Conservation (phyloP, 192 early-diverging fungal species). For the Rhizophagus clarus region DNA sequence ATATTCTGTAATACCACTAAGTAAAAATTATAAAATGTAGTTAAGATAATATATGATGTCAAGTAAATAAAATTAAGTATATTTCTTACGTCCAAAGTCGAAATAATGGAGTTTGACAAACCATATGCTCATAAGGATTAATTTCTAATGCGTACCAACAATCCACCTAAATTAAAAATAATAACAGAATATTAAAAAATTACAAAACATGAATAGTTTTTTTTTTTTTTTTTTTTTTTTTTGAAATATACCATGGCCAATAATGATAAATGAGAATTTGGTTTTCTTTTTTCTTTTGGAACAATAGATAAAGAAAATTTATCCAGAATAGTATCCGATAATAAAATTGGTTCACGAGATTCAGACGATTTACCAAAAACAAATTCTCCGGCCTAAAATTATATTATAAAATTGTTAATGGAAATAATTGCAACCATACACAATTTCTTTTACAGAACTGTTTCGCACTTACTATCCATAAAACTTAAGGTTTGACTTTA, state of each 20-base stretch:
- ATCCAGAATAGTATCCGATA: constrained; percentile 82
- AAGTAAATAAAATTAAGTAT: not conserved
- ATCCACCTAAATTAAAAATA: constrained; percentile 52
- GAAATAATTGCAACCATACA: too few species aligned
- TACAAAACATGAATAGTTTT: not conserved
- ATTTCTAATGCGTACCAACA: constrained; percentile 86
- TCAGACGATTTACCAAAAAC: constrained; percentile 76
- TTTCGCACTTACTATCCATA: too few species aligned
- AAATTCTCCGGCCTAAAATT: constrained; percentile 70
- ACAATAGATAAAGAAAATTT: constrained; percentile 85
- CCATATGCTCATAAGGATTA: constrained; percentile 92
- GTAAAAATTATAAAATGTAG: not conserved
- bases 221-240: not conserved
- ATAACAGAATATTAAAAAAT: not conserved
- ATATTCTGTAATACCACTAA: constrained; percentile 90
- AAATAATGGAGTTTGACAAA: constrained; percentile 96
- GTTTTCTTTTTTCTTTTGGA: constrained; percentile 65
- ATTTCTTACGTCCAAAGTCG: constrained; percentile 77
- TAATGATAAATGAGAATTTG: constrained; percentile 93
- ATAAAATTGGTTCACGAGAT: constrained; percentile 66
- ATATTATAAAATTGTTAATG: not conserved
- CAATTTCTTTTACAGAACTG: too few species aligned
- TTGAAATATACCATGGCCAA: constrained; percentile 74
- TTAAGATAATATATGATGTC: not conserved
- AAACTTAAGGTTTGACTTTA: too few species aligned